Conservation (phyloP, 139 green algal genomes). For the Chlamydomonas sphaeroides region DNA sequence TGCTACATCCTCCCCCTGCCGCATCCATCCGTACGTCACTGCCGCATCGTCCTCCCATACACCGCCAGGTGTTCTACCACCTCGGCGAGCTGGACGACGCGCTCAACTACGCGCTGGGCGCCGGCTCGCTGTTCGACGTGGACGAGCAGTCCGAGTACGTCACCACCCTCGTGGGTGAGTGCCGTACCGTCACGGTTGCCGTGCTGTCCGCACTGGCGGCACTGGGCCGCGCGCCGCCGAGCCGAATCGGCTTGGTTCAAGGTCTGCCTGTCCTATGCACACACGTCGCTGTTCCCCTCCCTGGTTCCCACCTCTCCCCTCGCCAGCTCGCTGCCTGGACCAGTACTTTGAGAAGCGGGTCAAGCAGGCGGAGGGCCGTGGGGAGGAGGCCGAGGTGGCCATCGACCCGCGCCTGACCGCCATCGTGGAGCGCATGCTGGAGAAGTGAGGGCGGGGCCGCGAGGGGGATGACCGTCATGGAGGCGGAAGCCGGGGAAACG, state of each 20-base stretch:
- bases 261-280: too few species aligned
- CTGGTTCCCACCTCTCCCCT: neutral
- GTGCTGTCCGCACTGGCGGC: too few species aligned
- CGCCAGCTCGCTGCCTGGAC: conserved; percentile 94
- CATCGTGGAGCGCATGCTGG: conserved; percentile 96
- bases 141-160: conserved; percentile 92
- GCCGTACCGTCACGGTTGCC: too few species aligned
- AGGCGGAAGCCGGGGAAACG: too few species aligned
- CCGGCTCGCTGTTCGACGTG: conserved; percentile 94
- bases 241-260: too few species aligned
- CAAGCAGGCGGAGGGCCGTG: conserved; percentile 53
- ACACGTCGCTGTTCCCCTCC: neutral
- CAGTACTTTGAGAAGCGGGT: conserved; percentile 86
- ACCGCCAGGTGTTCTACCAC: conserved; percentile 97
- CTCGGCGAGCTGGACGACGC: conserved; percentile 96
- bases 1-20: neutral
- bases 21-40: neutral
- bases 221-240: too few species aligned
- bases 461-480: too few species aligned
- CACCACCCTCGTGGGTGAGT: conserved; percentile 94
- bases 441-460: conserved; percentile 63
- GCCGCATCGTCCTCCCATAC: too few species aligned
- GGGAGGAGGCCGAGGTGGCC: conserved; percentile 43
- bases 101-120: conserved; percentile 93
- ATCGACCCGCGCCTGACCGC: conserved; percentile 87